Conservation (phyloP, 208 protist species). For the Wallacemonas collosoma region DNA sequence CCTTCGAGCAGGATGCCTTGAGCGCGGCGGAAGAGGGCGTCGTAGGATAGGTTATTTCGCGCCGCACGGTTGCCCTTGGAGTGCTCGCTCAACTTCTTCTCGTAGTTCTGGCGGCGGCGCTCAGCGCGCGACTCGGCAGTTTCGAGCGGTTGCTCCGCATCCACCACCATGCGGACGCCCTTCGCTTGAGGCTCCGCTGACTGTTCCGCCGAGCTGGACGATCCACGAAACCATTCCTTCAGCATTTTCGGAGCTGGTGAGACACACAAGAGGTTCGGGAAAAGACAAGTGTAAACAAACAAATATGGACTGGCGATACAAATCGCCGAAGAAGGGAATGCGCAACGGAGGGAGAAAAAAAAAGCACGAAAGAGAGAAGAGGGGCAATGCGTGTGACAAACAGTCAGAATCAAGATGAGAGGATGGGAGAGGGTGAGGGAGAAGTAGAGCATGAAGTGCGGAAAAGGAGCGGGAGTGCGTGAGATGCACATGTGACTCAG, state of each 20-base stretch:
- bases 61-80: slow-evolving; percentile 51
- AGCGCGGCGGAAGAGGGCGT: slow-evolving; percentile 69
- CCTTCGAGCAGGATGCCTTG: slow-evolving; percentile 73
- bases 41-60: slow-evolving; percentile 64
- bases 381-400: background rate
- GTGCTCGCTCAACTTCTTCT: slow-evolving; percentile 76
- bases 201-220: slow-evolving; percentile 30
- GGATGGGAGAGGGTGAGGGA: background rate
- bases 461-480: too few relatives aligned
- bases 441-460: too few relatives aligned
- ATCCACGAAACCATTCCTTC: slow-evolving; percentile 81
- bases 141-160: slow-evolving; percentile 78
- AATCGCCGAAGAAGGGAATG: too few relatives aligned
- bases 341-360: slow-evolving; percentile 1
- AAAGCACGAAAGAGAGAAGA: background rate
- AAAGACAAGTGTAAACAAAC: too few relatives aligned
- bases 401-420: background rate
- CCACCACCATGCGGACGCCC: slow-evolving; percentile 66
- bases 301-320: too few relatives aligned
- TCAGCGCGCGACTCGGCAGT: slow-evolving; percentile 33
- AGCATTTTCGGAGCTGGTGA: slow-evolving; percentile 52
- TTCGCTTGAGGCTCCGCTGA: slow-evolving; percentile 43
- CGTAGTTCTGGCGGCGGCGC: slow-evolving; percentile 54
- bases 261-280: too few relatives aligned
- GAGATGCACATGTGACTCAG: too few relatives aligned